phyloP scores from a whole-genome alignment of 2,329 filamentous ascomycete species.

The Albifimbria verrucaria region DNA sequence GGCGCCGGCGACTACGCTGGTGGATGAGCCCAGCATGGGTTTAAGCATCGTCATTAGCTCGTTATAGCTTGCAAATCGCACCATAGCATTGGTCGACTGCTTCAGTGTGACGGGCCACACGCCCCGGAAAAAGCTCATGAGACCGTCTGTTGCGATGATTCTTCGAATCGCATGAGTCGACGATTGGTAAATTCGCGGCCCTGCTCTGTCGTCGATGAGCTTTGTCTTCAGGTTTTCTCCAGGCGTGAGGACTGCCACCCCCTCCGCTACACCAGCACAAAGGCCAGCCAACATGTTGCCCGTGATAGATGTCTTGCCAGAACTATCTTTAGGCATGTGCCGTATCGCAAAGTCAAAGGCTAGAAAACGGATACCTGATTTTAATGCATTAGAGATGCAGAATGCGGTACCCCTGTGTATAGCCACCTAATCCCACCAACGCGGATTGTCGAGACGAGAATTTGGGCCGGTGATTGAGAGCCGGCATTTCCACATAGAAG shows the following conservation, averaged over 20 bases:
- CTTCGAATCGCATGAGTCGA: constrained; percentile 1
- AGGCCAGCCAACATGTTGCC: constrained; percentile 19
- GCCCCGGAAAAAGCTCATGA: neutral
- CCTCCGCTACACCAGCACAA: constrained; percentile 16
- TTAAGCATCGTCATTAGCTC: constrained; percentile 1
- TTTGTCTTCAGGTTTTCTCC: constrained; percentile 23
- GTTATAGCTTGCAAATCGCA: constrained; percentile 8
- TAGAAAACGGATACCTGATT: constrained; percentile 17
- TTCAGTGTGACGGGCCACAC: constrained; percentile 6
- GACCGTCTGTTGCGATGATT: neutral
- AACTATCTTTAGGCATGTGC: neutral
- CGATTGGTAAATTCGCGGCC: constrained; percentile 6
- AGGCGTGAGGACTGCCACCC: constrained; percentile 20
- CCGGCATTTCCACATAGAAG: neutral
- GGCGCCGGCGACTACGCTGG: neutral
- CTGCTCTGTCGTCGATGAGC: constrained; percentile 18
- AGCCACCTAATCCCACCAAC: constrained; percentile 6
- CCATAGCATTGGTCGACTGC: constrained; percentile 5
- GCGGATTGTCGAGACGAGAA: neutral
- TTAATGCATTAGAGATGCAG: constrained; percentile 15
- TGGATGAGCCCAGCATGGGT: neutral
- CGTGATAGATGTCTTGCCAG: constrained; percentile 1
- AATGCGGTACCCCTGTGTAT: constrained; percentile 13
- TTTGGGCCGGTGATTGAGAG: neutral
- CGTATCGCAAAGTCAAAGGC: neutral